Conservation (phyloP, 2,329 filamentous ascomycete genomes). For the Diaporthe capsici region DNA sequence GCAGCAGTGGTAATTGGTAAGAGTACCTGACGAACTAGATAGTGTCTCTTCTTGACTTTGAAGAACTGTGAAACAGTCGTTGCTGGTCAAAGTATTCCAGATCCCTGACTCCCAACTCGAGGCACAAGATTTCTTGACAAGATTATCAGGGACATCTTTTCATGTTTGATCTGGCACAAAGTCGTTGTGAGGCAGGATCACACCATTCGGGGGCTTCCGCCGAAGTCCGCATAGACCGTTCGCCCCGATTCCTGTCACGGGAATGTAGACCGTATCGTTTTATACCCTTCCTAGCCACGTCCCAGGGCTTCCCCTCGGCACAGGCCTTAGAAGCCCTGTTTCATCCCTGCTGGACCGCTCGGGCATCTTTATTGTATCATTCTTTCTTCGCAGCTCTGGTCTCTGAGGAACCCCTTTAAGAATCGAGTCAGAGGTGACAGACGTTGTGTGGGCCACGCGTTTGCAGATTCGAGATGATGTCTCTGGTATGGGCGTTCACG, state of each 20-base stretch:
- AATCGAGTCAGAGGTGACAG: neutral
- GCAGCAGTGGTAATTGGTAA: neutral
- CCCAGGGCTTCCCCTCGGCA: neutral
- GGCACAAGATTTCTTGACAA: neutral
- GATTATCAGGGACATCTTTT: neutral
- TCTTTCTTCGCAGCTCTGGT: neutral
- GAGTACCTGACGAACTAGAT: neutral
- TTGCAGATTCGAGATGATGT: neutral
- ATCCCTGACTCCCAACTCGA: neutral
- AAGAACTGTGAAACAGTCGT: neutral
- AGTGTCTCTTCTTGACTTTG: neutral
- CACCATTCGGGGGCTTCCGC: neutral
- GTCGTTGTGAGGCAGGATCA: neutral
- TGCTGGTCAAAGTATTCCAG: neutral
- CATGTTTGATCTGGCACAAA: neutral
- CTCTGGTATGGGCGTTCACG: neutral
- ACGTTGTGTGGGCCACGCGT: neutral
- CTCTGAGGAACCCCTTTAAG: rapidly evolving
- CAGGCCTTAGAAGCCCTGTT: neutral
- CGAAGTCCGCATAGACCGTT: neutral
- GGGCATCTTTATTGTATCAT: neutral
- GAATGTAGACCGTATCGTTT: neutral
- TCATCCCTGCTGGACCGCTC: neutral
- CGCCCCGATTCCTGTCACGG: too few species aligned
- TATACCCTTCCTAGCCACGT: neutral